Evolutionary conservation across 2,329 filamentous ascomycete genomes (phyloP), one percentile per base, ranked within the genome.

Genomic region (Exutisphaerella laricina): DNA sequence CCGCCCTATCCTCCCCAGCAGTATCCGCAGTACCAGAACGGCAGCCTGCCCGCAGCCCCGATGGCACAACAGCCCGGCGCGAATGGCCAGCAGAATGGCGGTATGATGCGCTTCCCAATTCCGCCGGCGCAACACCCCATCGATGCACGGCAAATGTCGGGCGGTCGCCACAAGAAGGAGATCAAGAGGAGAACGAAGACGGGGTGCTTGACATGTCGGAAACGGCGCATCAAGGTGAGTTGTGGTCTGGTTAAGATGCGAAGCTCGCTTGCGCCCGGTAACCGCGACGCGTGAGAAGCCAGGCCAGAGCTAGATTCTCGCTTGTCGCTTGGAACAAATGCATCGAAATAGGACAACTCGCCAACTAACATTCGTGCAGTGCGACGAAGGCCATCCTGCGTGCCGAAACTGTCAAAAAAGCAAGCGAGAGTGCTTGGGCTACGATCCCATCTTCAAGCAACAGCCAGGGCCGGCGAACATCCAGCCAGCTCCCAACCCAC

Each of bases 321-420:
- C n/a, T n/a, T n/a, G n/a, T n/a, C n/a, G n/a, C n/a, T n/a, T n/a
- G n/a, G n/a, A n/a, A n/a, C n/a, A n/a, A n/a, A n/a, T n/a, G n/a
- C n/a, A n/a, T n/a, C n/a, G n/a, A n/a, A n/a, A n/a, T n/a, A n/a
- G n/a, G n/a, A n/a, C n/a, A n/a, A n/a, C n/a, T n/a, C n/a, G n/a
- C n/a, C n/a, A n/a, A n/a, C n/a, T n/a, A n/a, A n/a, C n/a, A n/a
- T n/a, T 26, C 23, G 29, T 50, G 50, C 65, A 96, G 92, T 98
- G 92, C 70, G 92, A 97, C 78, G 92, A 98, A 74, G 82, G 80
- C 48, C 88, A 95, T 66, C 92, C 92, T 16, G 82, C 84, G 47
- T 98, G 92, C 73, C 82, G 88, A 69, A 88, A 92, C 62, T 92
- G 86, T 70, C 82, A 84, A 61, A 92, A 92, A 66, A 88, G 84